Base-by-base conservation (phyloP, 768 basidiomycete genomes). In the Trametes cinnabarina region DNA sequence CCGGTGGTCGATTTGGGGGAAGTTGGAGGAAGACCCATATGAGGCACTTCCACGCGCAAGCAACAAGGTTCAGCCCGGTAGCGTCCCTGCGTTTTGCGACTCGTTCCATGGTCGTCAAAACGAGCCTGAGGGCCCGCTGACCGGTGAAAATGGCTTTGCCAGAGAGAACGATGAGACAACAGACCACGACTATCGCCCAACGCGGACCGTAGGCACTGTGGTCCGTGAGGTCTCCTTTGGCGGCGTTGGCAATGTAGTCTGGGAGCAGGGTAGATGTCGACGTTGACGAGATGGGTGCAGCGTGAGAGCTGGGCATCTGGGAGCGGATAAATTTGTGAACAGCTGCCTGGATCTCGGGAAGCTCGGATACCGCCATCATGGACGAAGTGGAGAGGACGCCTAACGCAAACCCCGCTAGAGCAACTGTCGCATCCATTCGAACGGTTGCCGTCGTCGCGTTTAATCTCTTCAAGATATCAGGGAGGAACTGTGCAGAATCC, bases 21-120 rank as follows among this genome's bases (percentile, higher is more conserved):
- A 84, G 64, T 17, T 74, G 75, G 19, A 76, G 69, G 57, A 80
- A 84, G 1, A 79, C 76, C 84, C 85, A 86, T 20, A 86, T 69
- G 25, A 86, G 71, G 50, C 79, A 76, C 50, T 72, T 74, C 84
- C 84, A 87, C 20, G 80, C 68, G 34, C 75, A 75, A 1, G 77
- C 66, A 41, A 78, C 75, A 8, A 82, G 68, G 17, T 70, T 65
- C 12, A 71, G 72, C 11, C 80, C 69, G 5, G 68, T 49, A 11
- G 67, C 63, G n/a, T 71, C 67, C 46, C 72, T 71, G 58, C 80
- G 75, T 3, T 48, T 63, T 1, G 71, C 63, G 3, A 76, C 59
- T 26, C 67, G 60, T 9, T 65, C 68, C 22, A 83, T 70, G 9
- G 69, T 66, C 6, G 70, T 64, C 14, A 79, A 60, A 41, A 79